Evolutionary conservation across 805 yeast genomes (phyloP).

Genomic region (Debaryomyces tyrocola): DNA sequence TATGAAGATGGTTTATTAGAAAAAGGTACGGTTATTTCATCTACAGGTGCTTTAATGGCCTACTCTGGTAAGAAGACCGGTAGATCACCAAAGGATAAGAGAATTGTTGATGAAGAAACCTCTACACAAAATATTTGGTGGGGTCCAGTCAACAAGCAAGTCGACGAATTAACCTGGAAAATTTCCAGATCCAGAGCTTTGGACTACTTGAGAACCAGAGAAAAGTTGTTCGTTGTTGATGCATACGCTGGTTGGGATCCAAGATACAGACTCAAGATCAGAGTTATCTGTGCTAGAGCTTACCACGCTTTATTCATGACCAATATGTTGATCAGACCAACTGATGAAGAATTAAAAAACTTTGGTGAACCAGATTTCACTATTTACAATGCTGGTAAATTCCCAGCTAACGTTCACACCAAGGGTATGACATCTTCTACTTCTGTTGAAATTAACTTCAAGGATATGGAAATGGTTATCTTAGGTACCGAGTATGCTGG

Average conservation of each 20-base stretch:
- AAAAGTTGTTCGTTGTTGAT: conserved; percentile 89
- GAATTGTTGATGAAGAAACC: conserved; percentile 92
- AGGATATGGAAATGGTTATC: conserved; percentile 97
- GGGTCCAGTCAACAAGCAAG: conserved; percentile 98
- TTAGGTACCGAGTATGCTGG: conserved; percentile 99
- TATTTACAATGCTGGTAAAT: conserved; percentile 97
- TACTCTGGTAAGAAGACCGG: conserved; percentile 96
- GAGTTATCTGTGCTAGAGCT: conserved; percentile 97
- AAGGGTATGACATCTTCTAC: conserved; percentile 97
- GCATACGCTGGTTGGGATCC: conserved; percentile 99
- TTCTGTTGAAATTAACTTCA: conserved; percentile 93
- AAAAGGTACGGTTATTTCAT: conserved; percentile 85
- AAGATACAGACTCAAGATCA: conserved; percentile 90
- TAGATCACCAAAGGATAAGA: conserved; percentile 96
- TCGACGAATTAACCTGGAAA: conserved; percentile 91
- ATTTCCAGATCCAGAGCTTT: conserved; percentile 95
- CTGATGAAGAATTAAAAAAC: conserved; percentile 79
- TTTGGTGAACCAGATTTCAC: conserved; percentile 98
- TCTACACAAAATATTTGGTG: conserved; percentile 91
- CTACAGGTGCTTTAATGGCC: conserved; percentile 94
- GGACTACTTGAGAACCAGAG: conserved; percentile 94
- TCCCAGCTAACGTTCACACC: conserved; percentile 96
- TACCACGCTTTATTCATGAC: conserved; percentile 98
- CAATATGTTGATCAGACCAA: conserved; percentile 95
- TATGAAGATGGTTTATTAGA: conserved; percentile 94